These are phyloP conservation scores for Coemansia guatemalensis DNA, from an alignment of 192 early-diverging fungal genomes.

Conservation along the genomic window DNA sequence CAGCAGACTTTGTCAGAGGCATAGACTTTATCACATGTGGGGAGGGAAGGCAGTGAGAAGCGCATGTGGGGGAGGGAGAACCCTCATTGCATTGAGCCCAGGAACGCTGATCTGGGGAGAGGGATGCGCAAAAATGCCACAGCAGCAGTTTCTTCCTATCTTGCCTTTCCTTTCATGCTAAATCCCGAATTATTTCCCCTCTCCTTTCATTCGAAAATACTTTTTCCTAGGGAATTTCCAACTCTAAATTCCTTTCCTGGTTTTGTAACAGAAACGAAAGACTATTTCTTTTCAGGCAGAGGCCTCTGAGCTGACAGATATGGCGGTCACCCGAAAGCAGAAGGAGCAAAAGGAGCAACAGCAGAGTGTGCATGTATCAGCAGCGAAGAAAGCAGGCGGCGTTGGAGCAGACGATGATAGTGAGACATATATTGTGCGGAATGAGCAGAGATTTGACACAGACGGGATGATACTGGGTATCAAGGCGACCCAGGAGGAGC, in stretches of 20 bases:
- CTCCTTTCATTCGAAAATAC: not conserved
- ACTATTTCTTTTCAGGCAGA: not conserved
- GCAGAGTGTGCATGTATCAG: not conserved
- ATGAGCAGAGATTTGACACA: not conserved
- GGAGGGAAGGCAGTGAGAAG: not conserved
- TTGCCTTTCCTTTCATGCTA: too few species aligned
- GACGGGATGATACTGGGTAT: not conserved
- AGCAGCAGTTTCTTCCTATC: not conserved
- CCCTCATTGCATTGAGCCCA: not conserved
- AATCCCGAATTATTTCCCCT: not conserved
- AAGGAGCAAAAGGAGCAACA: not conserved
- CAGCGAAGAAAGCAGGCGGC: not conserved
- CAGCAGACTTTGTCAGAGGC: too few species aligned
- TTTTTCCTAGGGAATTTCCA: not conserved
- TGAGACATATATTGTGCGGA: not conserved
- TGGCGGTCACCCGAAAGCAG: not conserved
- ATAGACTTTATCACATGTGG: too few species aligned
- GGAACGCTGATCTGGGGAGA: too few species aligned
- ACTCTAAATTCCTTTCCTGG: not conserved
- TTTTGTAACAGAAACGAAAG: not conserved
- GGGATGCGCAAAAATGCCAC: not conserved
- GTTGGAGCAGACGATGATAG: not conserved
- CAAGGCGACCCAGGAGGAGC: not conserved
- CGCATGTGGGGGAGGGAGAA: not conserved
- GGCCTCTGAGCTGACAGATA: not conserved